Evolutionary conservation across 2,329 filamentous ascomycete genomes (phyloP).

Genomic region (Botryotinia convoluta): DNA sequence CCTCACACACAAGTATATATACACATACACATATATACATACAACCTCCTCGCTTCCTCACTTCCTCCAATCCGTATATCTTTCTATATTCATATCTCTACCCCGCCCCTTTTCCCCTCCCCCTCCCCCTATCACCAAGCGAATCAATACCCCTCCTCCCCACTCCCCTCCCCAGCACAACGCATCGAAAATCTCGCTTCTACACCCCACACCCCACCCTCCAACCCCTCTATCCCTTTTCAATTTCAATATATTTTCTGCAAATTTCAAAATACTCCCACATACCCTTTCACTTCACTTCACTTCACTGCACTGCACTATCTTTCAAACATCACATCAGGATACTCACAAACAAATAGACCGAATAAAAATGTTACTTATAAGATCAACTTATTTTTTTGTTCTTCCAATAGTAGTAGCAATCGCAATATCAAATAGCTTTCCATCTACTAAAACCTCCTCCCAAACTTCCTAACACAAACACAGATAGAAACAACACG

Average conservation of each 20-base stretch:
- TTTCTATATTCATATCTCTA: too few relatives aligned
- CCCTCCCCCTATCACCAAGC: background rate
- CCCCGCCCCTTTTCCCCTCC: background rate
- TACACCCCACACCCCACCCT: background rate
- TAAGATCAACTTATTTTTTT: background rate
- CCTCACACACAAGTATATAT: background rate
- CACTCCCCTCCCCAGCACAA: background rate
- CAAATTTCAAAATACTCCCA: background rate
- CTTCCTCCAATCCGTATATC: background rate
- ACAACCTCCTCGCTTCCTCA: background rate
- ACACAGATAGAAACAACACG: background rate
- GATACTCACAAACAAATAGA: background rate
- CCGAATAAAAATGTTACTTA: background rate
- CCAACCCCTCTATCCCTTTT: background rate
- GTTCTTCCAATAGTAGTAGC: background rate
- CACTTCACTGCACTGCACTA: background rate
- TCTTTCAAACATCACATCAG: background rate
- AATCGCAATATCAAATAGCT: background rate
- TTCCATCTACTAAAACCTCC: background rate
- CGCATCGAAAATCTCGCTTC: background rate
- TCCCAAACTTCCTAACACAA: background rate
- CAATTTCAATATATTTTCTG: background rate
- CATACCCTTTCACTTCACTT: background rate
- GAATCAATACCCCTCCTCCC: background rate
- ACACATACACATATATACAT: background rate